A percentile compares a stretch with the other conserved stretches of the same genome.
Conservation (phyloP, 371 early-diverging fungal species). For the Apophysomyces elegans region DNA sequence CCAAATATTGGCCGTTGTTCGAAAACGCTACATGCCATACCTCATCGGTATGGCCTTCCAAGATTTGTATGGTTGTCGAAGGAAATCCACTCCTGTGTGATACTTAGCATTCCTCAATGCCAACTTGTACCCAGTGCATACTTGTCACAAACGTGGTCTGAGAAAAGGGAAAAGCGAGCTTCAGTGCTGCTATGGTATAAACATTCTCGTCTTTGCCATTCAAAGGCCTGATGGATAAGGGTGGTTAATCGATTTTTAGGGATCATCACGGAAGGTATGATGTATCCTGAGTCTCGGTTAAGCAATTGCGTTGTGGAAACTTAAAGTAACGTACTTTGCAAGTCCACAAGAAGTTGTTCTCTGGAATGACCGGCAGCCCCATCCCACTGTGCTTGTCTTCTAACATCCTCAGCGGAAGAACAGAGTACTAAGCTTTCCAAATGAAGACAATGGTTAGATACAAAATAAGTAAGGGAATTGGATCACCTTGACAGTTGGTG, state of each 20-base stretch:
- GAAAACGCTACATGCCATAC: slow-evolving; percentile 92
- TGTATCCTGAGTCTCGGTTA: slow-evolving; percentile 46
- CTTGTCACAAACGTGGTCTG: slow-evolving; percentile 83
- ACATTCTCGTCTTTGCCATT: slow-evolving; percentile 78
- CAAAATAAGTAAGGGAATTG: neutral
- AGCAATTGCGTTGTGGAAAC: neutral
- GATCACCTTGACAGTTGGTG: slow-evolving; percentile 49
- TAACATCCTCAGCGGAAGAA: slow-evolving; percentile 62
- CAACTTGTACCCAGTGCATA: slow-evolving; percentile 19
- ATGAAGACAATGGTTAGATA: neutral
- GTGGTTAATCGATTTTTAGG: slow-evolving; percentile 81
- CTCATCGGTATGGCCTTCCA: slow-evolving; percentile 82
- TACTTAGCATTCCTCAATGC: neutral
- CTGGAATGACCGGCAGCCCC: slow-evolving; percentile 78
- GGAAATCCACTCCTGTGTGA: slow-evolving; percentile 18
- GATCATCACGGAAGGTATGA: slow-evolving; percentile 86
- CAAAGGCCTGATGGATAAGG: slow-evolving; percentile 81
- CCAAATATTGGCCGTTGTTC: slow-evolving; percentile 76
- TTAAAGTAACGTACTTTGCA: slow-evolving; percentile 60
- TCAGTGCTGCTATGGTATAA: slow-evolving; percentile 80
- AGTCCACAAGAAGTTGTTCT: slow-evolving; percentile 58
- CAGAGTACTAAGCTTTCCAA: slow-evolving; percentile 67
- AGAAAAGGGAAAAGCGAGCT: slow-evolving; percentile 63
- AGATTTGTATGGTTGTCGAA: slow-evolving; percentile 47
- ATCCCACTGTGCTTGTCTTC: slow-evolving; percentile 76